Evolutionary conservation across 768 basidiomycete genomes (phyloP).

Genomic region (Tephrocybe rancida): DNA sequence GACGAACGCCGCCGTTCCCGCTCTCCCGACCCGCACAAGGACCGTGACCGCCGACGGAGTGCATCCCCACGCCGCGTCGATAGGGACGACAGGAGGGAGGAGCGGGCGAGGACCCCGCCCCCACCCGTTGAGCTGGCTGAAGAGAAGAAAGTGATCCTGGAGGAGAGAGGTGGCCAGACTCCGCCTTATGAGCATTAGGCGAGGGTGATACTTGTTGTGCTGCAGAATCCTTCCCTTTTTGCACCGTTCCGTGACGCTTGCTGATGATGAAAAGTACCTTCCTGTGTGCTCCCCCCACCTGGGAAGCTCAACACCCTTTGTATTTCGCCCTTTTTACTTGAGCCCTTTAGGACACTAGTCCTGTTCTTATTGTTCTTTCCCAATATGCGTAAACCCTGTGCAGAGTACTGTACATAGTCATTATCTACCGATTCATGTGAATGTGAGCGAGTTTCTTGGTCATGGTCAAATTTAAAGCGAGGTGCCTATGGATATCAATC

Average conservation of each 20-base stretch:
- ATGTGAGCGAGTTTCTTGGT: slow-evolving; percentile 4
- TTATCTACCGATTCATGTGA: slow-evolving; percentile 9
- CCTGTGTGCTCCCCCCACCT: slow-evolving; percentile 4
- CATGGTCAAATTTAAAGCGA: no score
- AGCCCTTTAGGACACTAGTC: not conserved
- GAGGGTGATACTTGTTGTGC: not conserved
- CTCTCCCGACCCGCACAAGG: slow-evolving; percentile 48
- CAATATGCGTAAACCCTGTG: slow-evolving; percentile 14
- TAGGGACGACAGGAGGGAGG: slow-evolving; percentile 23
- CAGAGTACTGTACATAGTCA: slow-evolving; percentile 14
- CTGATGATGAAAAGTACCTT: slow-evolving; percentile 14
- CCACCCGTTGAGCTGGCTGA: slow-evolving; percentile 6
- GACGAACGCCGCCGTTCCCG: slow-evolving; percentile 45
- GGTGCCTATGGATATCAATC: no score
- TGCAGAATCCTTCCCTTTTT: not conserved
- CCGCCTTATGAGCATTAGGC: slow-evolving; percentile 16
- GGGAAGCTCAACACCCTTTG: not conserved
- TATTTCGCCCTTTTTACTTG: slow-evolving; percentile 2
- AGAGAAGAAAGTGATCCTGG: slow-evolving; percentile 3
- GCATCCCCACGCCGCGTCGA: slow-evolving; percentile 13
- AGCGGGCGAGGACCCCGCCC: slow-evolving; percentile 59
- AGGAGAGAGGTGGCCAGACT: slow-evolving; percentile 13
- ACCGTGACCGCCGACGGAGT: slow-evolving; percentile 31
- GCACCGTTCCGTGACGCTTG: not conserved
- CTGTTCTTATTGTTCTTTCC: slow-evolving; percentile 1